Base-by-base conservation (phyloP, 164 flowering plant genomes). In the Taxillus chinensis region DNA sequence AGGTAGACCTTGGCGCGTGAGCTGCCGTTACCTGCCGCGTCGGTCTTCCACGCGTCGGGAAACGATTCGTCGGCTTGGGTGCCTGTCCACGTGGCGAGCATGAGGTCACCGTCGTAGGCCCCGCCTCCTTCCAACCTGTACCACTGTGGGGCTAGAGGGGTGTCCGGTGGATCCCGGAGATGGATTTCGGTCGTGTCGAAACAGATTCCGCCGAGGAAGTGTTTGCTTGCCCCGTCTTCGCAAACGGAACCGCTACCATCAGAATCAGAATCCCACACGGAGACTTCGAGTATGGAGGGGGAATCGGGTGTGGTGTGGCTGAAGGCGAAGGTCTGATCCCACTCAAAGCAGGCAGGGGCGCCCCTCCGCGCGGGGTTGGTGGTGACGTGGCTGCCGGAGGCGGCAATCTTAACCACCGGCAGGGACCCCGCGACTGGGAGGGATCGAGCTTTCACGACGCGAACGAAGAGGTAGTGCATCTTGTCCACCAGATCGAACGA, bases 141-240 rank as follows among this genome's bases (percentile, higher is more conserved):
- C 98, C 98, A 92, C 48, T 89, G 96, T 17, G 98, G 91, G 48
- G 98, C 98, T 74, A 92, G 52, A 0, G 96, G 90, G 62, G 95
- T 90, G 70, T 92, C 96, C 0, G 95, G 95, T 45, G 95, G 96
- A 75, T 86, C 98, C 69, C 98, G 73, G 4, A 81, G 46, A 0
- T 84, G 96, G 16, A 87, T 80, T 60, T 92, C 98, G 3, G 81
- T 55, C 6, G 75, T 83, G 60, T 90, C 96, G 57, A 92, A 90
- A 63, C 91, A 85, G 8, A 90, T 65, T 1, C 96, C 95, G 5
- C 98, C 98, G 5, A 92, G 58, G 82, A 89, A 90, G 6, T 55
- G 63, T 1, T 55, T 57, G 7, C 59, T 74, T 0, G 71, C 76
- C 70, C 66, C 69, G 60, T 73, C 80, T 3, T 71, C 13, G 4